A percentile compares a stretch with the other conserved stretches of the same genome.
Evolutionary conservation across 495 filamentous ascomycete genomes (phyloP).

Genomic region (Daldinia childiae): DNA sequence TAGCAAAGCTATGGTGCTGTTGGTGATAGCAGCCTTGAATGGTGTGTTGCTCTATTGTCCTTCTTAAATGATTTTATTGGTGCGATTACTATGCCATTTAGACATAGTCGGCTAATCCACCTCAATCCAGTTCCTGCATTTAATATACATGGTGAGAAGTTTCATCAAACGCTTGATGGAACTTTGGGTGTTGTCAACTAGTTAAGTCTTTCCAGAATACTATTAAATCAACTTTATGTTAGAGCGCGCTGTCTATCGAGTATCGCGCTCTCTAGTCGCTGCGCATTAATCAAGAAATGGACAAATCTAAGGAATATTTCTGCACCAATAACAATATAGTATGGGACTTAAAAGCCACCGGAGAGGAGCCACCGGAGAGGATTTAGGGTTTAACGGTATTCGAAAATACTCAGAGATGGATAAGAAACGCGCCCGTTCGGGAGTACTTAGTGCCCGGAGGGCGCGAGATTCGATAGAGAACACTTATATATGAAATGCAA

Average conservation of each 20-base stretch:
- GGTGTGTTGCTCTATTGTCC: neutral
- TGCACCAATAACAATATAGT: too few species aligned
- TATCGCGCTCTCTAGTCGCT: too few species aligned
- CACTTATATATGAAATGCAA: neutral
- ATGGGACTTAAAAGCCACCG: too few species aligned
- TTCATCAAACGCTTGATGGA: constrained; percentile 8
- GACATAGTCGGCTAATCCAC: neutral
- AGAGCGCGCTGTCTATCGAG: too few species aligned
- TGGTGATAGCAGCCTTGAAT: neutral
- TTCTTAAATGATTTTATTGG: constrained; percentile 6
- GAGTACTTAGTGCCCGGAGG: too few species aligned
- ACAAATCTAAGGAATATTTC: too few species aligned
- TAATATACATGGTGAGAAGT: constrained; percentile 2
- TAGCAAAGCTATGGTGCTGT: neutral
- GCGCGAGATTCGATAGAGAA: too few species aligned
- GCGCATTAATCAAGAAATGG: too few species aligned
- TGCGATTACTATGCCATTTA: constrained; percentile 5
- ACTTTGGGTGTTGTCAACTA: neutral
- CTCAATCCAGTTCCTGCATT: constrained; percentile 24
- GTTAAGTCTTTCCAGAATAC: constrained; percentile 6
- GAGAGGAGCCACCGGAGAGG: too few species aligned
- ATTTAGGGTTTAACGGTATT: too few species aligned
- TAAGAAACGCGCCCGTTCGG: too few species aligned
- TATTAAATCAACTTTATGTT: neutral
- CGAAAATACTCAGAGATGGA: too few species aligned